These are phyloP conservation scores for Pseudogymnoascus sp. DNA, from an alignment of 2,329 filamentous ascomycete species.

Conservation along the genomic window DNA sequence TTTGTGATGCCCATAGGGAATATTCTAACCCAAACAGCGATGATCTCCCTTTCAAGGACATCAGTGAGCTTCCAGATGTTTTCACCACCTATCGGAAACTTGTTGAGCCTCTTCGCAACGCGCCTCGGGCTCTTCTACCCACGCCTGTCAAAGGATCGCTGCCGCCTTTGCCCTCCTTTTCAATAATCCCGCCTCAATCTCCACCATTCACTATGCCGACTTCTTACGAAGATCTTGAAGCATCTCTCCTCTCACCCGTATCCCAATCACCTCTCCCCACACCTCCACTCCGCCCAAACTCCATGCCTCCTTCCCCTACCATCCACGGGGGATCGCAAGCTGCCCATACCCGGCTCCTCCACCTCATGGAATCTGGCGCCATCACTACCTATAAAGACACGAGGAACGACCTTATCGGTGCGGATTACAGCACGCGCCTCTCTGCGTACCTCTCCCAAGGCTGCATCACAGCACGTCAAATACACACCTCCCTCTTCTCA, in stretches of 20 bases:
- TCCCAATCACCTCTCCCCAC: conserved; percentile 39
- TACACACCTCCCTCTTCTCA: conserved; percentile 59
- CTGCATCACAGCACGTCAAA: conserved; percentile 63
- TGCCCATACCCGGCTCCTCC: conserved; percentile 50
- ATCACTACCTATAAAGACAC: conserved; percentile 62
- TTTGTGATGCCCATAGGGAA: neutral
- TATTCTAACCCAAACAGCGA: conserved; percentile 40
- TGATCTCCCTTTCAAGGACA: conserved; percentile 52
- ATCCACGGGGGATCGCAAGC: conserved; percentile 61
- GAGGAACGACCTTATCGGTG: conserved; percentile 62
- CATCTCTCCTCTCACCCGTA: conserved; percentile 52
- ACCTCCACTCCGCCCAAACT: conserved; percentile 46
- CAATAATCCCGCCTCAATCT: conserved; percentile 49
- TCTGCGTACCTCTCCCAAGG: conserved; percentile 68
- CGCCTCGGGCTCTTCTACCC: conserved; percentile 52
- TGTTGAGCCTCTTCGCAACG: conserved; percentile 61
- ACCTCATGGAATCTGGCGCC: conserved; percentile 54
- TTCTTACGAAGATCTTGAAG: conserved; percentile 45
- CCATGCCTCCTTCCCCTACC: conserved; percentile 53
- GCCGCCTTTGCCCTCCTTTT: conserved; percentile 46
- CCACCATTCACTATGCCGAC: conserved; percentile 57
- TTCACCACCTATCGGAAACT: conserved; percentile 70
- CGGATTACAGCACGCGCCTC: conserved; percentile 68
- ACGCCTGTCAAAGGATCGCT: conserved; percentile 44
- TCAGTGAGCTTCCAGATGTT: conserved; percentile 57